Base-by-base conservation (phyloP, 2,329 filamentous ascomycete genomes). In the Cryphonectria carpinicola region DNA sequence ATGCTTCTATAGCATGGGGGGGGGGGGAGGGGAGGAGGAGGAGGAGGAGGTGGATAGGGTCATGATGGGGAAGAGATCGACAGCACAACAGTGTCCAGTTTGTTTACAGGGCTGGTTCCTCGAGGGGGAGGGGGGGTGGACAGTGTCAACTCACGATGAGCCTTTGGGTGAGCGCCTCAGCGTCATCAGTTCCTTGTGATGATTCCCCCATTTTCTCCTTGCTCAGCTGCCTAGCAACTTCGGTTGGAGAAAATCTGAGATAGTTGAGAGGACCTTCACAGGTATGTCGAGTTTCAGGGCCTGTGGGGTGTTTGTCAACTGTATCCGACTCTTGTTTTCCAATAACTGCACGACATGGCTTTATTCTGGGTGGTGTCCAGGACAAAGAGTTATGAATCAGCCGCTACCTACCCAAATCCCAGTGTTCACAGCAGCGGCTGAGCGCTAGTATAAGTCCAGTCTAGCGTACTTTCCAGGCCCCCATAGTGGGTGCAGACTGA, bases 91-190 rank as follows among this genome's bases (percentile, higher is more conserved):
- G 17, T 32, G 41, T 32, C 14, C 28, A 22, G 25, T 1, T 11
- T 58, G 54, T 32, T 5, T 58, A 13, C 25, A 58, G 25, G 54
- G 25, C 28, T 10, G 25, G 4, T 17, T n/a, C 46, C n/a, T 58
- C 28, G 19, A 6, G 61, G 11, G 17, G 10, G 35, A 22, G 41
- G 22, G 6, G 6, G 43, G 43, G 22, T 8, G 3, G 2, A 25
- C 25, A 17, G 25, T 22, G 25, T 39, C n/a, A 64, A 49, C 71
- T 61, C 68, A 72, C 71, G 28, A 61, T 65, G 46, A 72, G 66
- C 11, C 25, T 72, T 39, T 25, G 39, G 62, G 67, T 69, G 66
- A 72, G 63, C 56, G 52, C 60, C 52, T 67, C 66, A 11, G 66
- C 56, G 43, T 71, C 69, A 49, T 65, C 65, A 35, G 32, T 41